Percentiles rank a stretch among this genome's conserved stretches.
Evolutionary conservation across 345 rosid species (phyloP).

Genomic region (Firmiana major): DNA sequence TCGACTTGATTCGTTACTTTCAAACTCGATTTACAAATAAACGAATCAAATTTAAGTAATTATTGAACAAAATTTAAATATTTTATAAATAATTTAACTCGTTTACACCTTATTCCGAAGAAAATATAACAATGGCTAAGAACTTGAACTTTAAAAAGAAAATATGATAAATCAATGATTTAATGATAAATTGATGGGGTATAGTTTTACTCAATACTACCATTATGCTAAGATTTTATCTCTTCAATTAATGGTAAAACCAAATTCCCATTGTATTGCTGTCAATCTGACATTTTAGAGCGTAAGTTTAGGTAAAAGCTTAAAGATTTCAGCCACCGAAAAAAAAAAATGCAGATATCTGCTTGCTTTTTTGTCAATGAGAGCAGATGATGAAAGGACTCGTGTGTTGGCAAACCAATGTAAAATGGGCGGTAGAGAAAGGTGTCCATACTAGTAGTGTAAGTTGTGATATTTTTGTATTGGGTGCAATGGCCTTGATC

Average conservation of each 20-base stretch:
- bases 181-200: background rate
- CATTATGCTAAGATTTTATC: background rate
- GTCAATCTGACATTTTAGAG: background rate
- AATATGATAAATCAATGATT: no score
- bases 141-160: no score
- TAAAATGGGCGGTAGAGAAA: background rate
- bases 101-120: no score
- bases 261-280: background rate
- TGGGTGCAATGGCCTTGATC: constrained; percentile 1
- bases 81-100: no score
- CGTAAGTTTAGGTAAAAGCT: background rate
- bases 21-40: no score
- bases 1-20: no score
- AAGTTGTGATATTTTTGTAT: background rate
- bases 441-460: background rate
- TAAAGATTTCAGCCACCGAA: background rate
- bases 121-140: no score
- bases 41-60: no score
- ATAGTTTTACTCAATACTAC: background rate
- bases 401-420: background rate
- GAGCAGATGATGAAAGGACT: background rate
- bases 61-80: no score
- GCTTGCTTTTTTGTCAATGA: background rate
- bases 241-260: background rate
- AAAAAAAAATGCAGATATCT: background rate